Conservation (phyloP, 768 basidiomycete genomes). For the Terana coerulea region DNA sequence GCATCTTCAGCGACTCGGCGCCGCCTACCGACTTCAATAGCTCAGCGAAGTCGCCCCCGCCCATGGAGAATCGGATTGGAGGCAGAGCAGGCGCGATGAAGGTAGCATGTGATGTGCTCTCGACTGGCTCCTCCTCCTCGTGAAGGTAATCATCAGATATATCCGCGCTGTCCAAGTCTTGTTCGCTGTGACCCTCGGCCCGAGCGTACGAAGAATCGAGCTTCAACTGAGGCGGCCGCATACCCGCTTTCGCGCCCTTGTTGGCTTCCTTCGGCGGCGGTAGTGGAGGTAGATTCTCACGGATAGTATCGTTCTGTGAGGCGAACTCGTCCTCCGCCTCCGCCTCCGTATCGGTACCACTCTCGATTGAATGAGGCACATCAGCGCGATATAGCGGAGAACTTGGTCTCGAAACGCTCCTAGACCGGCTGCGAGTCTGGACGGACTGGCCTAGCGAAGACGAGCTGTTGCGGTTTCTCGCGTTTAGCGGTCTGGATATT, state of each 20-base stretch:
- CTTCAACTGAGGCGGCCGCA: conserved; percentile 27
- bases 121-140: conserved; percentile 57
- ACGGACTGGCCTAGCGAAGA: conserved; percentile 17
- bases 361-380: conserved; percentile 70
- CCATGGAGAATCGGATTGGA: conserved; percentile 89
- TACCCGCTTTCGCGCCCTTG: conserved; percentile 14
- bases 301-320: conserved; percentile 18
- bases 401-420: conserved; percentile 41
- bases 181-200: conserved; percentile 31
- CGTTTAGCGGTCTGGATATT: conserved; percentile 14
- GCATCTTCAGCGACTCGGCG: conserved; percentile 39
- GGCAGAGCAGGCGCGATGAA: conserved; percentile 86
- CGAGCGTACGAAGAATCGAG: conserved; percentile 18
- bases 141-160: conserved; percentile 23
- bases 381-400: conserved; percentile 65
- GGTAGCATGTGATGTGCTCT: conserved; percentile 65
- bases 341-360: conserved; percentile 67
- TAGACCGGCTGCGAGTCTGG: conserved; percentile 26
- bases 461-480: conserved; percentile 11
- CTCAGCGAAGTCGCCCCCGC: conserved; percentile 76
- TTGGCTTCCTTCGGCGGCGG: conserved; percentile 42
- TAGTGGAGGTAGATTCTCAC: conserved; percentile 32
- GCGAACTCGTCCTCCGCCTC: conserved; percentile 39
- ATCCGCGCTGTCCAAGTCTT: conserved; percentile 30
- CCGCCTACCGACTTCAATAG: conserved; percentile 59